Percentiles rank a stretch among this genome's conserved stretches.
Evolutionary conservation across 257 asterid genomes (phyloP).

Genomic region (Anisodus tanguticus): DNA sequence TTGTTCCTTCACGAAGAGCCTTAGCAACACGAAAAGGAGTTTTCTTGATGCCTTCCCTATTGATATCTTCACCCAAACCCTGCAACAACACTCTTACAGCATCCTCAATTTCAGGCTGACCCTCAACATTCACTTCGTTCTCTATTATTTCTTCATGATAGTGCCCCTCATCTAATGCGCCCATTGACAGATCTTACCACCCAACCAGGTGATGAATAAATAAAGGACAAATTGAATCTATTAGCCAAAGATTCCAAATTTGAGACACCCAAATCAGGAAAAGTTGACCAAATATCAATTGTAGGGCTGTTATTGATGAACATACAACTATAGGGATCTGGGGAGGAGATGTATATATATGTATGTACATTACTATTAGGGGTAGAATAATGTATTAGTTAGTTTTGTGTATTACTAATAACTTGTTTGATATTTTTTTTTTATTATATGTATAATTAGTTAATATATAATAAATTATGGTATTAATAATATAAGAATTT

Average conservation of each 20-base stretch:
- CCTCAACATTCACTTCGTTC: conserved; percentile 64
- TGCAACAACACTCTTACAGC: conserved; percentile 86
- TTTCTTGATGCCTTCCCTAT: conserved; percentile 79
- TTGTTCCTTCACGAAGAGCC: conserved; percentile 82
- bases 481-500: too few species aligned
- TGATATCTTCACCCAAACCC: conserved; percentile 89
- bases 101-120: conserved; percentile 66
- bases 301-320: conserved; percentile 41
- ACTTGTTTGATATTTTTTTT: too few species aligned
- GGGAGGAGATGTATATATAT: not conserved
- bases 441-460: too few species aligned
- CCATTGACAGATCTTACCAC: conserved; percentile 56
- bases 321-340: not conserved
- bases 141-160: conserved; percentile 55
- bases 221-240: conserved; percentile 7
- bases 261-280: conserved; percentile 41
- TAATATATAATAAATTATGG: not conserved
- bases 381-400: too few species aligned
- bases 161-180: conserved; percentile 83
- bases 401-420: too few species aligned
- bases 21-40: conserved; percentile 96
- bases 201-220: conserved; percentile 17
- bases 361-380: conserved; percentile 37
- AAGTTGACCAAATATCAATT: not conserved
- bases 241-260: conserved; percentile 46